Evolutionary conservation across 2,329 filamentous ascomycete species (phyloP), one percentile per base, ranked within the genome.

Genomic region (Orbilia javanica): DNA sequence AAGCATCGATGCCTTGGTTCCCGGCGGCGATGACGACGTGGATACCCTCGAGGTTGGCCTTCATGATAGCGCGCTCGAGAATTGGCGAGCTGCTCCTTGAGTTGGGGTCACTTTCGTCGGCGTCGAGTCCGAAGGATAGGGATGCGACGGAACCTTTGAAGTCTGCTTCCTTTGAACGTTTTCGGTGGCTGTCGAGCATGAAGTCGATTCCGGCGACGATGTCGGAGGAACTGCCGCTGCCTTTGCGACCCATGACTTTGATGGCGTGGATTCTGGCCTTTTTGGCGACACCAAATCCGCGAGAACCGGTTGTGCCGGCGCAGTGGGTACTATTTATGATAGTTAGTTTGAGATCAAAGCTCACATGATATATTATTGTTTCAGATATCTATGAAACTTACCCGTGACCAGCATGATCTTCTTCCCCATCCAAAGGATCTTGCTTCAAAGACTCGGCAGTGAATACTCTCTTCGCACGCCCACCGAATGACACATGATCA

Each of bases 61-160:
- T 83, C 42, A 85, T 83, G 18, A 89, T 84, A 50, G 87, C 87
- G 31, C 81, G 81, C 84, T 89, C 88, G 81, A 88, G 84, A 44
- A 86, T 84, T 0, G 82, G 78, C 0, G 82, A 65, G 48, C 18
- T 63, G 60, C 36, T 34, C 15, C 15, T 34, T 8, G 18, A 44
- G 25, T 46, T 55, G 36, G 6, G 50, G 29, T 64, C 11, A 20
- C 27, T 22, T 22, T 68, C 20, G 5, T 53, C 84, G 0, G 81
- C 83, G 42, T 83, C 79, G 1, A 86, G 86, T 7, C 88, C 88
- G 1, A 90, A 85, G 20, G 87, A 89, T 86, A 90, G 87, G 83
- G 85, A 88, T 74, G 88, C 85, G 18, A 89, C 87, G 3, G 87
- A 80, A 79, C 68, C 81, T 13, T 52, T 72, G 64, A 81, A 81